Evolutionary conservation across 169 alveolate species (phyloP).

Genomic region (Plasmodium ovale): DNA sequence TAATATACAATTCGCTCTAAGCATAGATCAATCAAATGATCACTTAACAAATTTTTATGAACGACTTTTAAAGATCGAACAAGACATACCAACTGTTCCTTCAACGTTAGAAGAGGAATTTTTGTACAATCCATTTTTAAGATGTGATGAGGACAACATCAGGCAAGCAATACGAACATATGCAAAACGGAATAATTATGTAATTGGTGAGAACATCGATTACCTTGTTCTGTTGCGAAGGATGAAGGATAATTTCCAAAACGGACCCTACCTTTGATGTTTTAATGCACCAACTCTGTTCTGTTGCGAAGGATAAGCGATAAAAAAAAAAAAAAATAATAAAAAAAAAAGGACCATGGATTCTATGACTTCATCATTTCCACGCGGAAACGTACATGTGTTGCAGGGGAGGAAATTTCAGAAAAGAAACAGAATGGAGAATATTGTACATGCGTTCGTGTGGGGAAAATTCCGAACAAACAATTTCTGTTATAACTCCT

Average conservation of each 20-base stretch:
- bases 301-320: too few relatives aligned
- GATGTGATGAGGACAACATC: constrained; percentile 24
- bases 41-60: constrained; percentile 23
- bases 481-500: too few relatives aligned
- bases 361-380: too few relatives aligned
- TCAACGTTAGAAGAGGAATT: constrained; percentile 35
- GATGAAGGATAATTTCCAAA: constrained; percentile 63
- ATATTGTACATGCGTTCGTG: too few relatives aligned
- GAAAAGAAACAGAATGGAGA: too few relatives aligned
- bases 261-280: too few relatives aligned
- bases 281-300: too few relatives aligned
- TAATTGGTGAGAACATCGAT: constrained; percentile 20
- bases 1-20: constrained; percentile 57
- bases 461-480: too few relatives aligned
- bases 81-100: constrained; percentile 41
- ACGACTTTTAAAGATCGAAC: constrained; percentile 3
- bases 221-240: constrained; percentile 26
- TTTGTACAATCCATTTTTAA: constrained; percentile 51
- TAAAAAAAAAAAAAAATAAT: too few relatives aligned
- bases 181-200: constrained; percentile 35
- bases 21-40: constrained; percentile 22
- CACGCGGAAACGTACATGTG: too few relatives aligned
- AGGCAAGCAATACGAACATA: constrained; percentile 15
- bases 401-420: too few relatives aligned
- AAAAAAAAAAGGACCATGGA: background rate